phyloP scores from a whole-genome alignment of 495 filamentous ascomycete genomes.

The Penicillium macrosclerotiorum region DNA sequence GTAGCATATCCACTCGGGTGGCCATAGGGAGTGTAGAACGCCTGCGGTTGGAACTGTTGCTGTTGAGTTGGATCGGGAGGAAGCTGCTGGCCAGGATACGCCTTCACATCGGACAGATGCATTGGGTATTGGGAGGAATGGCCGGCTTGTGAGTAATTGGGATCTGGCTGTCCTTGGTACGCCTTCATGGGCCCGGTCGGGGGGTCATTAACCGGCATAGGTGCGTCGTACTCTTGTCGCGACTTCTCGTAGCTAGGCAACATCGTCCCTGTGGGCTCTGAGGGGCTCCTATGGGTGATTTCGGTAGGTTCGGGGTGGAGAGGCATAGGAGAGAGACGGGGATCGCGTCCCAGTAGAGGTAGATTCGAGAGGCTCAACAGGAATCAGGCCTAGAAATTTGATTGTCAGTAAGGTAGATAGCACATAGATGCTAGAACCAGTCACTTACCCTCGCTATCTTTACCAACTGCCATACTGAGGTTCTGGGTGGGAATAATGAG shows the following conservation, averaged over 20 bases:
- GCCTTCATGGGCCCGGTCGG: background rate
- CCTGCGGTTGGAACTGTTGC: background rate
- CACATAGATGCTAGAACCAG: background rate
- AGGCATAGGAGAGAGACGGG: background rate
- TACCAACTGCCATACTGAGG: background rate
- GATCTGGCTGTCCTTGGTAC: constrained; percentile 7
- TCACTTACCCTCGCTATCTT: constrained; percentile 9
- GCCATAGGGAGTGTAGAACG: constrained; percentile 17
- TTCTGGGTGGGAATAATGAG: no score
- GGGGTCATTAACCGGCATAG: background rate
- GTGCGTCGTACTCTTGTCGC: constrained; percentile 1
- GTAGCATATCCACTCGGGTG: constrained; percentile 30
- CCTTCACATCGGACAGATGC: constrained; percentile 9
- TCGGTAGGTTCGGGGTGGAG: background rate
- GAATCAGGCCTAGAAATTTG: constrained; percentile 8
- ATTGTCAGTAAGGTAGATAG: background rate
- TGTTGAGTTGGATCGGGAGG: constrained; percentile 11
- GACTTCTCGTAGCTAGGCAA: constrained; percentile 6
- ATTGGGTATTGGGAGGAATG: background rate
- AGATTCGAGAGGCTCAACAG: constrained; percentile 1
- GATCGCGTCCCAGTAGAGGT: no score
- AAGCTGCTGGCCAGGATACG: constrained; percentile 17
- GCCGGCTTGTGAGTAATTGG: background rate
- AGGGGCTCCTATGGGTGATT: background rate
- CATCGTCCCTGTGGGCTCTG: background rate